These are phyloP conservation scores for Thielaviopsis populi DNA, from an alignment of 2,329 filamentous ascomycete genomes.

Conservation along the genomic window DNA sequence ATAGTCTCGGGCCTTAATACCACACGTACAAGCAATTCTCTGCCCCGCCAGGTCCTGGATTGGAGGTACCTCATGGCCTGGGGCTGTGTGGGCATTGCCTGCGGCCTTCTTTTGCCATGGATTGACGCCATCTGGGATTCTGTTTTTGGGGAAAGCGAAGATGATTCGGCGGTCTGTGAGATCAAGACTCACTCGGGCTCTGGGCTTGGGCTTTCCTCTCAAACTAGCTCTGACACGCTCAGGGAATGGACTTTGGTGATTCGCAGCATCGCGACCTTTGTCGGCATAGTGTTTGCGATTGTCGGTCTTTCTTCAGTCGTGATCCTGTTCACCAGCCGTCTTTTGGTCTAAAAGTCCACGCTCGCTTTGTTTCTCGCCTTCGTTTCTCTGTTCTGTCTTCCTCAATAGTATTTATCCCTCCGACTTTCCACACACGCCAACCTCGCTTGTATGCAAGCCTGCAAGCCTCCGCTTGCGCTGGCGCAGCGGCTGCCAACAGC, in stretches of 20 bases:
- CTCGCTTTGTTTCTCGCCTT: constrained; percentile 40
- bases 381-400: constrained; percentile 46
- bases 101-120: constrained; percentile 72
- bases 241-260: constrained; percentile 59
- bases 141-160: constrained; percentile 27
- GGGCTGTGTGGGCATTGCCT: constrained; percentile 61
- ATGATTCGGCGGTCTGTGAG: constrained; percentile 24
- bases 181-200: constrained; percentile 10
- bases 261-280: constrained; percentile 44
- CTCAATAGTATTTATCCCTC: not conserved
- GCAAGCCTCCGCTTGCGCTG: not conserved
- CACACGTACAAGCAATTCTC: not conserved
- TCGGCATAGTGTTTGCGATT: constrained; percentile 53
- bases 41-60: constrained; percentile 18
- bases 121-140: constrained; percentile 63
- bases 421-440: not conserved
- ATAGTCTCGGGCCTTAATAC: constrained; percentile 7
- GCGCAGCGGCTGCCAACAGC: not conserved
- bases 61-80: constrained; percentile 65
- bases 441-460: not conserved
- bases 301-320: constrained; percentile 31
- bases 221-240: constrained; percentile 26
- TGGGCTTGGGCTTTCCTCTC: not conserved
- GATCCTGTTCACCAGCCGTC: not conserved
- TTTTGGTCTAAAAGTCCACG: not conserved